These are phyloP conservation scores for Cladobotryum protrusum DNA, from an alignment of 2,329 filamentous ascomycete species.

Conservation along the genomic window DNA sequence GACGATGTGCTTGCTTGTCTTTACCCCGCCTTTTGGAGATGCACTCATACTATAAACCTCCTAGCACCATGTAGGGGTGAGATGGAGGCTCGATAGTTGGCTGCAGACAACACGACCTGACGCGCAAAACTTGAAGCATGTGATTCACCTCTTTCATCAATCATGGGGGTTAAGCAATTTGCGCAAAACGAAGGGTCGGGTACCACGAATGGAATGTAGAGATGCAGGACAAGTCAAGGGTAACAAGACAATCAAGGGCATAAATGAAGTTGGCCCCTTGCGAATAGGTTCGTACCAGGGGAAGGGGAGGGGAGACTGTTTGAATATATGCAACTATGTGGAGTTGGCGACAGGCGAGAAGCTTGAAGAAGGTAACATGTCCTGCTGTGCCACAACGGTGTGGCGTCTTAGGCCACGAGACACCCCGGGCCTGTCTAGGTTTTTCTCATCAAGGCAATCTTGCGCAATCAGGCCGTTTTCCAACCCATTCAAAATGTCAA, in stretches of 20 bases:
- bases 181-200: conserved; percentile 3
- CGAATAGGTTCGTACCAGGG: not conserved
- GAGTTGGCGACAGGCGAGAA: too few species aligned
- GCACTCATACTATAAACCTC: conserved; percentile 6
- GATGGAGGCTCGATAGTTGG: conserved; percentile 4
- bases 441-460: too few species aligned
- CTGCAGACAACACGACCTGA: too few species aligned
- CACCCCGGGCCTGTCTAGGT: not conserved
- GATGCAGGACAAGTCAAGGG: conserved; percentile 7
- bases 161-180: conserved; percentile 7
- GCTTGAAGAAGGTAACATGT: too few species aligned
- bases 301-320: too few species aligned
- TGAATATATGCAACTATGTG: too few species aligned
- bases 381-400: not conserved
- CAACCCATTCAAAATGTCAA: not conserved
- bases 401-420: not conserved
- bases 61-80: not conserved
- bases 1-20: not conserved
- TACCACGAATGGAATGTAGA: conserved; percentile 5
- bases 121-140: conserved; percentile 1
- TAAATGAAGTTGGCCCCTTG: conserved; percentile 1
- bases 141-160: conserved; percentile 8
- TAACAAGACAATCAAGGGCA: not conserved
- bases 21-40: conserved; percentile 11
- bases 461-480: too few species aligned